Conservation (phyloP, 495 filamentous ascomycete genomes). For the Apodospora peruviana region DNA sequence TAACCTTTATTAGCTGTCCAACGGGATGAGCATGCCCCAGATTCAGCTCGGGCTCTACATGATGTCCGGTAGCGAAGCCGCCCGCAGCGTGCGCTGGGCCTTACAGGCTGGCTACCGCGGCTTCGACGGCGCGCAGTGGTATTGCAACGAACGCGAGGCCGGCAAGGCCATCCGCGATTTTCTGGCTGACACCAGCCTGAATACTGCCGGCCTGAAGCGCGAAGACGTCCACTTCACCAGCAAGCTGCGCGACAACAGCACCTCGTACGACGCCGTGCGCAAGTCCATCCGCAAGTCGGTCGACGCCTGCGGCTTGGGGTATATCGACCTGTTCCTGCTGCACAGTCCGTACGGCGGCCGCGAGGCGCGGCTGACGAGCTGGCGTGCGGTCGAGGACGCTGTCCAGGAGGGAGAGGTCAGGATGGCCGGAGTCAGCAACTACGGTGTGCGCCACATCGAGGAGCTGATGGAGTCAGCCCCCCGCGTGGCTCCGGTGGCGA, state of each 20-base stretch:
- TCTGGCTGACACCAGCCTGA: conserved; percentile 31
- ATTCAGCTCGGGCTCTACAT: conserved; percentile 65
- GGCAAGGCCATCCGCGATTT: conserved; percentile 52
- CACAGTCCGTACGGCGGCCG: conserved; percentile 63
- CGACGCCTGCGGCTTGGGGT: conserved; percentile 49
- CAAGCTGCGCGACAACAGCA: conserved; percentile 54
- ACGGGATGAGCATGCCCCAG: conserved; percentile 54
- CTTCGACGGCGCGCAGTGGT: conserved; percentile 61
- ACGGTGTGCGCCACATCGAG: conserved; percentile 59
- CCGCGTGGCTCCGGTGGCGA: conserved; percentile 49
- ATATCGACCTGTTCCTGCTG: conserved; percentile 67
- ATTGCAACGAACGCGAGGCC: conserved; percentile 56
- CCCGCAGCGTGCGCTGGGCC: conserved; percentile 43
- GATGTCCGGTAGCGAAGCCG: conserved; percentile 47
- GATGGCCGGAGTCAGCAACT: conserved; percentile 62
- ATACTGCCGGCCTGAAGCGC: conserved; percentile 41
- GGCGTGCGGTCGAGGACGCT: conserved; percentile 62
- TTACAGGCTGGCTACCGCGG: conserved; percentile 40
- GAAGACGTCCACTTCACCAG: conserved; percentile 63
- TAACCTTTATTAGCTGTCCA: conserved; percentile 39
- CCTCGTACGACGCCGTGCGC: conserved; percentile 51
- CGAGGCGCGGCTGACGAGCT: conserved; percentile 52
- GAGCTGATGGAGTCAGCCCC: conserved; percentile 55
- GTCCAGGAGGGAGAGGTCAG: conserved; percentile 54
- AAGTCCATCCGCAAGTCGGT: conserved; percentile 51